phyloP scores from a whole-genome alignment of 2,329 filamentous ascomycete species.

The Calycina marina region DNA sequence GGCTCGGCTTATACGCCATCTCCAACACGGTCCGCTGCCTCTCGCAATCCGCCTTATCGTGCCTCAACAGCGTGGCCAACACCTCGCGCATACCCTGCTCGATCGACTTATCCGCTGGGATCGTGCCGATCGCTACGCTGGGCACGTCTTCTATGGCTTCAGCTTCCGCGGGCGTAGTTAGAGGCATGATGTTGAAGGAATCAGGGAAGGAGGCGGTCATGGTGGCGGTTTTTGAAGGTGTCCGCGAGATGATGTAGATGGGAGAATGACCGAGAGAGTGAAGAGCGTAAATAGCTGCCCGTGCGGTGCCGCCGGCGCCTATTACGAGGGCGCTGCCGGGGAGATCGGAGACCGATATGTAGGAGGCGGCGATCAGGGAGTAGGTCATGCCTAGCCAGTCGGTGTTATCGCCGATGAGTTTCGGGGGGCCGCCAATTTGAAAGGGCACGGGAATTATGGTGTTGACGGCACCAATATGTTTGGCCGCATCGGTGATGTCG shows the following conservation, averaged over 20 bases:
- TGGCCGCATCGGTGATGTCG: constrained; percentile 63
- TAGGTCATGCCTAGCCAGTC: constrained; percentile 90
- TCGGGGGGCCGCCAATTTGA: constrained; percentile 23
- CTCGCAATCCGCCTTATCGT: constrained; percentile 20
- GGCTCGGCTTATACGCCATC: constrained; percentile 87
- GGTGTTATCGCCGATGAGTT: constrained; percentile 77
- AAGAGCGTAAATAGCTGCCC: constrained; percentile 81
- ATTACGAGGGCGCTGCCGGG: constrained; percentile 58
- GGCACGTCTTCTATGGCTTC: constrained; percentile 38
- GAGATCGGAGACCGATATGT: constrained; percentile 14
- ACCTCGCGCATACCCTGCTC: constrained; percentile 55
- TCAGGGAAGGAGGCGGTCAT: constrained; percentile 60
- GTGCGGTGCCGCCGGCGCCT: constrained; percentile 80
- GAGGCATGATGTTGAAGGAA: constrained; percentile 54
- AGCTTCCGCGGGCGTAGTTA: constrained; percentile 38
- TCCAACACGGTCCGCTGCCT: constrained; percentile 56
- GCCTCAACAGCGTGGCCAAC: constrained; percentile 38
- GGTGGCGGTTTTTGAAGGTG: constrained; percentile 47
- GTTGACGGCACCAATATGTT: constrained; percentile 82
- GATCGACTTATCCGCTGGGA: constrained; percentile 77
- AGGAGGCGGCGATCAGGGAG: constrained; percentile 35
- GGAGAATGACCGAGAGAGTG: constrained; percentile 71
- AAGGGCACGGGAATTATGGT: constrained; percentile 57
- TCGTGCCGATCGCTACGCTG: constrained; percentile 71
- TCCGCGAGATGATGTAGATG: constrained; percentile 77